Evolutionary conservation across 208 protist genomes (phyloP).

Genomic region (Zelonia costaricensis): DNA sequence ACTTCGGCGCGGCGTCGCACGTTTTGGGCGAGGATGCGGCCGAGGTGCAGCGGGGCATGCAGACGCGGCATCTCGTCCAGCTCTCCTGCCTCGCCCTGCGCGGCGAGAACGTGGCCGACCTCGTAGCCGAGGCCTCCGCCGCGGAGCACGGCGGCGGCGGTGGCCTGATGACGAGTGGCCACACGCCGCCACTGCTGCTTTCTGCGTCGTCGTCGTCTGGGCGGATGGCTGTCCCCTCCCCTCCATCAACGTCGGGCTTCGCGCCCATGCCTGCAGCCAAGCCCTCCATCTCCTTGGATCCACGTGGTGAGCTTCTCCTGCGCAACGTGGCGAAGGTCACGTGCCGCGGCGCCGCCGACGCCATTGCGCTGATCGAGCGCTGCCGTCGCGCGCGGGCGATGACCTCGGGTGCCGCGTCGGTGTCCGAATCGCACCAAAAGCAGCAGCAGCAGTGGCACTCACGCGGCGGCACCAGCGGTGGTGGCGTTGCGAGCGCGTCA

Average conservation of each 20-base stretch:
- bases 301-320: slow-evolving; percentile 12
- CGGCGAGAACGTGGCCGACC: slow-evolving; percentile 20
- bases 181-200: not conserved
- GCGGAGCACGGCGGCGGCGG: not conserved
- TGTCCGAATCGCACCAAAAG: too few relatives aligned
- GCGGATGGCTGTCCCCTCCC: too few relatives aligned
- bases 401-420: not conserved
- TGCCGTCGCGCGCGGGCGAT: slow-evolving; percentile 5
- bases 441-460: too few relatives aligned
- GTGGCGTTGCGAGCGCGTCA: too few relatives aligned
- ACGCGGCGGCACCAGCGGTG: too few relatives aligned
- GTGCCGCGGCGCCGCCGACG: slow-evolving; percentile 10
- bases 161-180: too few relatives aligned
- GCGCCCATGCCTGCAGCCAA: too few relatives aligned
- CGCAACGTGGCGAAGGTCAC: slow-evolving; percentile 4
- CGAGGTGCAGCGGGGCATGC: not conserved
- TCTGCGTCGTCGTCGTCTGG: not conserved
- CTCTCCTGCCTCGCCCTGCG: slow-evolving; percentile 16
- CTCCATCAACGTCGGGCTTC: too few relatives aligned
- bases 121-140: slow-evolving; percentile 11
- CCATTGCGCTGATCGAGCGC: not conserved
- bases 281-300: slow-evolving; percentile 21
- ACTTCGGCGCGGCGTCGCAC: not conserved
- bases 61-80: slow-evolving; percentile 1
- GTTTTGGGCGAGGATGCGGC: not conserved